A percentile compares a stretch with the other conserved stretches of the same genome.
phyloP scores from a whole-genome alignment of 2,329 filamentous ascomycete genomes.

The Plenodomus lindquistii region DNA sequence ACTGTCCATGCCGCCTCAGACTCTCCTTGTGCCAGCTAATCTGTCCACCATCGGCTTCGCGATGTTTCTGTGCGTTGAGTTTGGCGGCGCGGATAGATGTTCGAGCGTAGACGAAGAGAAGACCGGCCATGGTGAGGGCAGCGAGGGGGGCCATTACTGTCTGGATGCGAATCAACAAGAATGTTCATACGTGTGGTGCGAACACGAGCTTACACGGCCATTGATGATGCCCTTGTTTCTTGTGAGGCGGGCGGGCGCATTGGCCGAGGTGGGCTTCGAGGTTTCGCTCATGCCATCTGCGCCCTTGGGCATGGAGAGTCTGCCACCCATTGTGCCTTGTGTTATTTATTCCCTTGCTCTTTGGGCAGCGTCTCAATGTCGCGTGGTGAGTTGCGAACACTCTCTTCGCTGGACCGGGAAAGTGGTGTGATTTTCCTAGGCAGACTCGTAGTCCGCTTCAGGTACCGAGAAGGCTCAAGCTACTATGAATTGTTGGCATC shows the following conservation, averaged over 20 bases:
- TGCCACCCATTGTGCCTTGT: conserved; percentile 57
- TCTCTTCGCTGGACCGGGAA: too few relatives aligned
- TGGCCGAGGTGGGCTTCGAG: conserved; percentile 41
- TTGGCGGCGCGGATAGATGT: conserved; percentile 69
- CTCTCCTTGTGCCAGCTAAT: conserved; percentile 60
- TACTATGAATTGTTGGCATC: conserved; percentile 14
- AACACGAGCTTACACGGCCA: conserved; percentile 31
- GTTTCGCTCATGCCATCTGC: conserved; percentile 50
- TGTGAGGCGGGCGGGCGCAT: conserved; percentile 34
- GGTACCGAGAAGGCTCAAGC: conserved; percentile 1
- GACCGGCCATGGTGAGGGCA: conserved; percentile 64
- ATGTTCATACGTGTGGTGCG: background rate
- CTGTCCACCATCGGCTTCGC: conserved; percentile 61
- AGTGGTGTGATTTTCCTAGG: conserved; percentile 8
- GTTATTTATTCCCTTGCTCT: too few relatives aligned
- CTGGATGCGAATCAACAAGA: conserved; percentile 32
- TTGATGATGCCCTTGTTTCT: conserved; percentile 40
- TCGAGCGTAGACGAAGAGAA: conserved; percentile 65
- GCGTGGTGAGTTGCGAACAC: too few relatives aligned
- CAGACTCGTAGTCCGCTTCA: conserved; percentile 3
- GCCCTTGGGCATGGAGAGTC: conserved; percentile 50
- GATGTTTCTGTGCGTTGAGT: conserved; percentile 63
- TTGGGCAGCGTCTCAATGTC: too few relatives aligned
- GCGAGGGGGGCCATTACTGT: conserved; percentile 64
- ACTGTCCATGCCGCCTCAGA: conserved; percentile 56